Base-by-base conservation (phyloP, 2,329 filamentous ascomycete genomes). In the Ilyonectria destructans region DNA sequence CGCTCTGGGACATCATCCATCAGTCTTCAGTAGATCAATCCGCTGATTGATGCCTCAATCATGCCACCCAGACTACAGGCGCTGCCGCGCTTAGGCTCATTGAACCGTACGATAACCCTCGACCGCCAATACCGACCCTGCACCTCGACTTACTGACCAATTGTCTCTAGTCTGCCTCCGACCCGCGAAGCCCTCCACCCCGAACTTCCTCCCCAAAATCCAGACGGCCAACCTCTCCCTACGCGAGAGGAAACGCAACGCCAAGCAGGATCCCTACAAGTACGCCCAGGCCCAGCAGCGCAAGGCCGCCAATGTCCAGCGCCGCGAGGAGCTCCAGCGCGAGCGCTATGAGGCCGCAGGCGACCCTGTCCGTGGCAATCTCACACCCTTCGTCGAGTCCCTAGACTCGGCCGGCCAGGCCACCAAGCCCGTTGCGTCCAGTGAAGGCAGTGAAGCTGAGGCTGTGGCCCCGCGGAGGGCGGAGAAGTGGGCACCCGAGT, bases 301-400 rank as follows among this genome's bases (percentile, higher is more conserved):
- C 69, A 97, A 96, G 82, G 90, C 92, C 12, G 93, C 92, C 72
- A 97, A 97, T 78, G 80, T 96, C 52, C 89, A 92, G 77, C 90
- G 94, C 58, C 94, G 92, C 76, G 86, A 89, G 69, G 90, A 90
- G 70, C 87, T 98, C 62, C 81, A 89, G 68, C 84, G 89, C 71
- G 85, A 91, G 78, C 90, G 93, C 67, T 85, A 89, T 66, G 86
- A 86, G 54, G 86, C 86, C 52, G 86, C 92, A 72, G 96, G 96
- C 58, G 89, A 97, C 80, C 93, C 95, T 1, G 86, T 99, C 71
- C 88, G 91, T 75, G 96, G 96, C 77, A 86, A 91, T 67, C 82
- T 88, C 43, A 98, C 96, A 17, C 89, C 95, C 33, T 98, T 97
- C 78, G 84, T 97, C 75, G 88, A 94, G 82, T 95, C 94, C 3